Evolutionary conservation across 139 green algal genomes (phyloP).

Genomic region (Tetraselmis chui): DNA sequence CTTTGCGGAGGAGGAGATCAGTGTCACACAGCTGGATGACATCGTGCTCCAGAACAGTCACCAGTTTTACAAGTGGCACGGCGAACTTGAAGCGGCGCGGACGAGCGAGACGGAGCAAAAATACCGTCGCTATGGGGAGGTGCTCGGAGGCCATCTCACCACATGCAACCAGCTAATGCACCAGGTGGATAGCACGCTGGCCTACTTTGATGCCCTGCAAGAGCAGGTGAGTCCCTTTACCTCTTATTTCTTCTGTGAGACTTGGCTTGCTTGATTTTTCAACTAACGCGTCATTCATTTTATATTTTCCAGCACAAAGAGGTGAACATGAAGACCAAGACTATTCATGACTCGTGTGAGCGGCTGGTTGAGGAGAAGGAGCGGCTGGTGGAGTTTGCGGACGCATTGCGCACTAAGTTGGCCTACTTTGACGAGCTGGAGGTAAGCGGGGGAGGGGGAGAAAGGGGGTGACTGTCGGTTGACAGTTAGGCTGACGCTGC

Average conservation of each 20-base stretch:
- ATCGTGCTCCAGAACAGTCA: slow-evolving; percentile 59
- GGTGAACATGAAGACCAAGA: slow-evolving; percentile 40
- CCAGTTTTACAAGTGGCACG: slow-evolving; percentile 86
- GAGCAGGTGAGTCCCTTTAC: too few relatives aligned
- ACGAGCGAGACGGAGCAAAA: slow-evolving; percentile 76
- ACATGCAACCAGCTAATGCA: slow-evolving; percentile 53
- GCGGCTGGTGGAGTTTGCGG: slow-evolving; percentile 43
- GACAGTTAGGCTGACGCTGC: too few relatives aligned
- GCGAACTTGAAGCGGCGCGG: slow-evolving; percentile 73
- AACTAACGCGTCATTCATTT: too few relatives aligned
- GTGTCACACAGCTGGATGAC: slow-evolving; percentile 58
- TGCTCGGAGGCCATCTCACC: slow-evolving; percentile 53
- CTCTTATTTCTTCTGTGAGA: too few relatives aligned
- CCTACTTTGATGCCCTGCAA: slow-evolving; percentile 53
- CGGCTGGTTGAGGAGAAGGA: slow-evolving; percentile 29
- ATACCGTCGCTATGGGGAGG: slow-evolving; percentile 60
- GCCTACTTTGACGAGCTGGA: slow-evolving; percentile 94
- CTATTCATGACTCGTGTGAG: slow-evolving; percentile 58
- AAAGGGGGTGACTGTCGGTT: too few relatives aligned
- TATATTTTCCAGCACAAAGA: slow-evolving; percentile 64
- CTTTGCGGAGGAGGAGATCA: too few relatives aligned
- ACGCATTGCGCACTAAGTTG: slow-evolving; percentile 65
- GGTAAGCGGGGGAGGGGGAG: too few relatives aligned
- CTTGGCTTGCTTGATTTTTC: too few relatives aligned
- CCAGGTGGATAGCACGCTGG: slow-evolving; percentile 53